Conservation (phyloP, 495 filamentous ascomycete species). For the Daldinia childiae region DNA sequence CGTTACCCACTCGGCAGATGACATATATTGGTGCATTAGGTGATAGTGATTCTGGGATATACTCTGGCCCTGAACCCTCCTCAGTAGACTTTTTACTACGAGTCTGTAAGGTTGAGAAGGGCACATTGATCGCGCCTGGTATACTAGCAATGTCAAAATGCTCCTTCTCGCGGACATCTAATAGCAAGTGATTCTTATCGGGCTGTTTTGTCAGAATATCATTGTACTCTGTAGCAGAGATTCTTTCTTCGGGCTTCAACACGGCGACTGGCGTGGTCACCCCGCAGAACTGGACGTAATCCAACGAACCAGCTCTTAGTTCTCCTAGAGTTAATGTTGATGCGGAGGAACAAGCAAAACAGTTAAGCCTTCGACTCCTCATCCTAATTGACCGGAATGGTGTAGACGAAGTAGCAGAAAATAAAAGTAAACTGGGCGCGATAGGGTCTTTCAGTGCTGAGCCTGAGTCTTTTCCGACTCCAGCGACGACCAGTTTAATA, state of each 20-base stretch:
- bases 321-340: constrained; percentile 69
- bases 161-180: constrained; percentile 85
- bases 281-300: constrained; percentile 86
- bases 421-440: constrained; percentile 68
- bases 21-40: constrained; percentile 68
- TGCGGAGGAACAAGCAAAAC: constrained; percentile 76
- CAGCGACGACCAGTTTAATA: constrained; percentile 76
- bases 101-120: constrained; percentile 68
- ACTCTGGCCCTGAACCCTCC: constrained; percentile 45
- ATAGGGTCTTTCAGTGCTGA: constrained; percentile 35
- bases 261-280: constrained; percentile 57
- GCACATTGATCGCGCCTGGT: constrained; percentile 78
- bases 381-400: constrained; percentile 79
- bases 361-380: constrained; percentile 69
- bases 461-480: constrained; percentile 16
- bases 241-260: constrained; percentile 67
- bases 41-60: constrained; percentile 53
- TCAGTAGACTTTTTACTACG: constrained; percentile 38
- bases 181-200: constrained; percentile 59
- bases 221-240: constrained; percentile 67
- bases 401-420: constrained; percentile 73
- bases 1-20: constrained; percentile 86
- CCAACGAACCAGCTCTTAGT: constrained; percentile 69
- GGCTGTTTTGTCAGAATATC: constrained; percentile 41
- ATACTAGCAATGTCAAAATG: constrained; percentile 86